Conservation (phyloP, 1,284 basidiomycete genomes). For the Tilletia indica region DNA sequence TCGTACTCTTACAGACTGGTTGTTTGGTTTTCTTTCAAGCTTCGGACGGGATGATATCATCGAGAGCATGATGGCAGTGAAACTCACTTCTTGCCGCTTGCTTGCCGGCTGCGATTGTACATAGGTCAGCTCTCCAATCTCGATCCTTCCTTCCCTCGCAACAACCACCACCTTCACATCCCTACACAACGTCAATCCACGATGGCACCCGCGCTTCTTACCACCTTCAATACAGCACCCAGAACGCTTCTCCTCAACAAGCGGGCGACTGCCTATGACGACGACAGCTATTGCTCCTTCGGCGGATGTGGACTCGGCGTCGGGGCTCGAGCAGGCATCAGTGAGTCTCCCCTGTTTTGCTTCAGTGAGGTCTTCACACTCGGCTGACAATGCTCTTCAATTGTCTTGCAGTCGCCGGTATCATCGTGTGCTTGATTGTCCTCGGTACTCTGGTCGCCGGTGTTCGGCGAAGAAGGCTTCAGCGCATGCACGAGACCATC, state of each 20-base stretch:
- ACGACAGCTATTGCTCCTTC: slow-evolving; percentile 4
- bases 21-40: too few relatives aligned
- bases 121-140: not conserved
- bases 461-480: not conserved
- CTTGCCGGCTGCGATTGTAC: not conserved
- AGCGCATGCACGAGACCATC: slow-evolving; percentile 4
- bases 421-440: slow-evolving; percentile 6
- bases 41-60: too few relatives aligned
- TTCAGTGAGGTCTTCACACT: not conserved
- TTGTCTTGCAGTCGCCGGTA: not conserved
- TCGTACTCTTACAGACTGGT: too few relatives aligned
- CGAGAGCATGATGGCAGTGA: too few relatives aligned
- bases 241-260: too few relatives aligned
- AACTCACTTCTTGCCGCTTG: too few relatives aligned
- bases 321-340: slow-evolving; percentile 9
- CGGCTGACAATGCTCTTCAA: not conserved
- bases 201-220: too few relatives aligned
- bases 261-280: not conserved
- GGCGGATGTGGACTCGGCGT: slow-evolving; percentile 7
- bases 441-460: not conserved
- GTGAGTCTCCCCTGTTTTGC: not conserved
- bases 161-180: not conserved
- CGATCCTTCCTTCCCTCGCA: too few relatives aligned
- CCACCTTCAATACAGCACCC: too few relatives aligned
- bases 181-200: not conserved